phyloP scores from a whole-genome alignment of 2,329 filamentous ascomycete genomes.

The Trichoderma koningiopsis region DNA sequence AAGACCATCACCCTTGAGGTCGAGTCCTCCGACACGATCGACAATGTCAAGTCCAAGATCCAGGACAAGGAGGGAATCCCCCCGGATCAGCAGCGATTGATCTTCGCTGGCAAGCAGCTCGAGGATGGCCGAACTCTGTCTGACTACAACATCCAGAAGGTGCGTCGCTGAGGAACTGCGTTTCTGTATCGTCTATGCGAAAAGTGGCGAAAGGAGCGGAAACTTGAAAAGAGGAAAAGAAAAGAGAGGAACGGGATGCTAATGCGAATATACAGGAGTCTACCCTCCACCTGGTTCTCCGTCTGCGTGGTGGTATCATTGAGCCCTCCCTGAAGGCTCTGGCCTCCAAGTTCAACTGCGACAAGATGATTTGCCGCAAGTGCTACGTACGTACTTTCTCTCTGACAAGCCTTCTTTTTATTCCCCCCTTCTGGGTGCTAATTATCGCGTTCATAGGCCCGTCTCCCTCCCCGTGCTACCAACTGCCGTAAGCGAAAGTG shows the following conservation, averaged over 20 bases:
- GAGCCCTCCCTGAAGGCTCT: constrained; percentile 98
- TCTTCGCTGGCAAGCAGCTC: constrained; percentile 98
- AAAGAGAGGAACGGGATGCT: constrained; percentile 31
- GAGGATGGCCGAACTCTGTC: constrained; percentile 96
- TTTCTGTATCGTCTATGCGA: not conserved
- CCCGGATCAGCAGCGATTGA: constrained; percentile 96
- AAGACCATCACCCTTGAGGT: constrained; percentile 99
- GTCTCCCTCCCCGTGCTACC: constrained; percentile 96
- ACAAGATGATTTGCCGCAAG: constrained; percentile 99
- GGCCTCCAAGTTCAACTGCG: constrained; percentile 99
- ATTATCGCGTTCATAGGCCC: constrained; percentile 51
- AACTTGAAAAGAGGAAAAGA: not conserved
- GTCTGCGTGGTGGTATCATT: constrained; percentile 98
- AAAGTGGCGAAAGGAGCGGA: not conserved
- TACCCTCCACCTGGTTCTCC: constrained; percentile 96
- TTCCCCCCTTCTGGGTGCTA: not conserved
- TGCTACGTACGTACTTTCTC: constrained; percentile 82
- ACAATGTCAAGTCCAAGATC: constrained; percentile 99
- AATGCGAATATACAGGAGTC: constrained; percentile 69
- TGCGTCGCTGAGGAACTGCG: constrained; percentile 47
- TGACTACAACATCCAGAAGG: constrained; percentile 99
- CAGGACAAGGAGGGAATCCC: constrained; percentile 99
- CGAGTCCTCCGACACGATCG: constrained; percentile 98
- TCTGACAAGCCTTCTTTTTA: not conserved
- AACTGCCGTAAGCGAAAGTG: constrained; percentile 99